Evolutionary conservation across 2,329 filamentous ascomycete genomes (phyloP).

Genomic region (Dothistroma pini): DNA sequence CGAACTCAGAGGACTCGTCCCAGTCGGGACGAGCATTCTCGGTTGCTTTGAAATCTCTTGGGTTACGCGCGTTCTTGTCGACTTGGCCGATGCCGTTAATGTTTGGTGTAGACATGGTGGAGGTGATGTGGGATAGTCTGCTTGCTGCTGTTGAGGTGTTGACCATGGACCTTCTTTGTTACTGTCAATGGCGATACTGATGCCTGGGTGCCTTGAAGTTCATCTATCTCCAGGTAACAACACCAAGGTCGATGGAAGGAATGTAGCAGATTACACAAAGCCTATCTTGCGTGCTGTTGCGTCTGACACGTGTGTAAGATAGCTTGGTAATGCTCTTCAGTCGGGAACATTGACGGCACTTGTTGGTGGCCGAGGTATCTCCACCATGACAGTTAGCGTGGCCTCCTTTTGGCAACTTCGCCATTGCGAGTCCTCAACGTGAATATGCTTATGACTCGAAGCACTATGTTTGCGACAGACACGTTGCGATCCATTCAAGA

Average conservation of each 20-base stretch:
- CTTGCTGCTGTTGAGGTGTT: not conserved
- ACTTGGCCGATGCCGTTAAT: slow-evolving; percentile 12
- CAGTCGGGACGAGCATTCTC: slow-evolving; percentile 62
- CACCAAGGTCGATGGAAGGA: not conserved
- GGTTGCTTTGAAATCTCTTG: slow-evolving; percentile 68
- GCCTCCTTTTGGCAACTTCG: not conserved
- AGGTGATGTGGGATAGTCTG: not conserved
- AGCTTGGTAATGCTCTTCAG: not conserved
- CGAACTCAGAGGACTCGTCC: slow-evolving; percentile 48
- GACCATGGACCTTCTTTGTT: not conserved
- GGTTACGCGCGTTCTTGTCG: slow-evolving; percentile 52
- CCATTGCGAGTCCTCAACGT: not conserved
- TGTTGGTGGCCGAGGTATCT: not conserved
- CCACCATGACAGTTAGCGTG: not conserved
- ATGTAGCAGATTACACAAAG: not conserved
- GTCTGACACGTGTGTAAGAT: not conserved
- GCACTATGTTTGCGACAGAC: too few relatives aligned
- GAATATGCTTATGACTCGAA: not conserved
- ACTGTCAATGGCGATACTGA: not conserved
- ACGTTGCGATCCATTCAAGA: too few relatives aligned
- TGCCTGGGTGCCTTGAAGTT: not conserved
- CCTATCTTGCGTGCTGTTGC: not conserved
- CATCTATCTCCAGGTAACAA: not conserved
- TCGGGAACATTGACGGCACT: not conserved
- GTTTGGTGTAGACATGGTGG: slow-evolving; percentile 2